Percentiles rank a stretch among this genome's conserved stretches.
Evolutionary conservation across 2,329 filamentous ascomycete species (phyloP).

Genomic region (Xylogone sp.): DNA sequence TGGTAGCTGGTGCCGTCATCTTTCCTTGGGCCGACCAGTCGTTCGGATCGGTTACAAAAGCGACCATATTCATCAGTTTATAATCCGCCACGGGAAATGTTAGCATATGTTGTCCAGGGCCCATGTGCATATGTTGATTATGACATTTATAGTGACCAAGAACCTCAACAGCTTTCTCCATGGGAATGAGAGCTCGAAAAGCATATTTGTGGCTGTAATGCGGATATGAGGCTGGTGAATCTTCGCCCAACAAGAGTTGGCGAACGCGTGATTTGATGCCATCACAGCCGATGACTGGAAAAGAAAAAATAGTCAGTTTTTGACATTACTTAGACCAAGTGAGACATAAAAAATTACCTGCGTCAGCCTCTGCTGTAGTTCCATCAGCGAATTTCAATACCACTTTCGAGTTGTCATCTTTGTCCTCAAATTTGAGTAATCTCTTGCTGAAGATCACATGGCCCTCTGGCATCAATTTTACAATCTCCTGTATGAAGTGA

Average conservation of each 20-base stretch:
- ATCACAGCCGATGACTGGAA: slow-evolving; percentile 52
- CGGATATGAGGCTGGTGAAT: slow-evolving; percentile 39
- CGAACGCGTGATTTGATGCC: slow-evolving; percentile 55
- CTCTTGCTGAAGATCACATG: slow-evolving; percentile 23
- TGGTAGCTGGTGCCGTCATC: slow-evolving; percentile 34
- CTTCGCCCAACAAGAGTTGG: slow-evolving; percentile 47
- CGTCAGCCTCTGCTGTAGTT: slow-evolving; percentile 33
- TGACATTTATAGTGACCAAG: slow-evolving; percentile 43
- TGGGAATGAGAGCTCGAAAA: slow-evolving; percentile 57
- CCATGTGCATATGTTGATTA: slow-evolving; percentile 51
- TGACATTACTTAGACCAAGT: background rate
- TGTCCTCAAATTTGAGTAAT: slow-evolving; percentile 19
- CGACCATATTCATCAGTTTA: slow-evolving; percentile 51
- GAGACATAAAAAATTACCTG: slow-evolving; percentile 26
- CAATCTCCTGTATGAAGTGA: slow-evolving; percentile 36
- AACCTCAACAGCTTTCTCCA: slow-evolving; percentile 43
- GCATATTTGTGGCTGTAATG: slow-evolving; percentile 53
- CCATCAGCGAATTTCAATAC: slow-evolving; percentile 38
- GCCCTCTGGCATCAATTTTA: slow-evolving; percentile 30
- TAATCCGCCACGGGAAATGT: slow-evolving; percentile 48
- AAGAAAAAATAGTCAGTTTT: background rate
- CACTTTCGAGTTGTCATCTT: slow-evolving; percentile 16
- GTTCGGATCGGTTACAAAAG: slow-evolving; percentile 38
- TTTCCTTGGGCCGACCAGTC: slow-evolving; percentile 25
- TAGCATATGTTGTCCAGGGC: slow-evolving; percentile 51